Evolutionary conservation across 352 stramenopile genomes (phyloP).

Genomic region (Phytopythium chamaehyphon): DNA sequence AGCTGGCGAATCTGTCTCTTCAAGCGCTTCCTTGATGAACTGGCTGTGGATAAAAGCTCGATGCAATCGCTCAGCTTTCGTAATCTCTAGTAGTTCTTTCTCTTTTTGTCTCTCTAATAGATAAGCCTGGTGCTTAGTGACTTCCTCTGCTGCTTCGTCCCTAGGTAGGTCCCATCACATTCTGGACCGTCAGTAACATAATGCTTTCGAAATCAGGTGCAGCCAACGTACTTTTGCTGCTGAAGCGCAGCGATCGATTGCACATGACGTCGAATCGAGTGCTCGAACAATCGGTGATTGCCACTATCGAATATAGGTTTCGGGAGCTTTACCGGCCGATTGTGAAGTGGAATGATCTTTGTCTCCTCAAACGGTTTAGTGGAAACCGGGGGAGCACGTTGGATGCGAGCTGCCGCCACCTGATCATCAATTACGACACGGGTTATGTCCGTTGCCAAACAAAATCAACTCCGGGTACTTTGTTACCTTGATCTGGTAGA

Average conservation of each 20-base stretch:
- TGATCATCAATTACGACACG: slow-evolving; percentile 12
- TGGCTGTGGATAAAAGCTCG: slow-evolving; percentile 60
- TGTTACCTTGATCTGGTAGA: slow-evolving; percentile 86
- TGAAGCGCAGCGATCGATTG: slow-evolving; percentile 43
- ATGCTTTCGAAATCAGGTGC: not conserved
- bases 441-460: not conserved
- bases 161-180: slow-evolving; percentile 16
- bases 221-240: slow-evolving; percentile 40
- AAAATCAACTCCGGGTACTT: not conserved
- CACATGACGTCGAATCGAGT: slow-evolving; percentile 56
- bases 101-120: slow-evolving; percentile 23
- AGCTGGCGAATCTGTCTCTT: slow-evolving; percentile 64
- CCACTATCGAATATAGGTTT: slow-evolving; percentile 53
- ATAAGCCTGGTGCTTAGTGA: slow-evolving; percentile 22
- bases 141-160: slow-evolving; percentile 33
- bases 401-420: slow-evolving; percentile 41
- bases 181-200: not conserved
- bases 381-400: slow-evolving; percentile 42
- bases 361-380: slow-evolving; percentile 43
- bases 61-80: slow-evolving; percentile 68
- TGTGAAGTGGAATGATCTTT: slow-evolving; percentile 50
- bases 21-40: slow-evolving; percentile 67
- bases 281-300: slow-evolving; percentile 65
- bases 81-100: slow-evolving; percentile 39
- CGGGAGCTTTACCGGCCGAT: slow-evolving; percentile 49